Percentiles rank a stretch among this genome's conserved stretches.
Conservation (phyloP, 768 basidiomycete species). For the Leucocoprinus leucothites region DNA sequence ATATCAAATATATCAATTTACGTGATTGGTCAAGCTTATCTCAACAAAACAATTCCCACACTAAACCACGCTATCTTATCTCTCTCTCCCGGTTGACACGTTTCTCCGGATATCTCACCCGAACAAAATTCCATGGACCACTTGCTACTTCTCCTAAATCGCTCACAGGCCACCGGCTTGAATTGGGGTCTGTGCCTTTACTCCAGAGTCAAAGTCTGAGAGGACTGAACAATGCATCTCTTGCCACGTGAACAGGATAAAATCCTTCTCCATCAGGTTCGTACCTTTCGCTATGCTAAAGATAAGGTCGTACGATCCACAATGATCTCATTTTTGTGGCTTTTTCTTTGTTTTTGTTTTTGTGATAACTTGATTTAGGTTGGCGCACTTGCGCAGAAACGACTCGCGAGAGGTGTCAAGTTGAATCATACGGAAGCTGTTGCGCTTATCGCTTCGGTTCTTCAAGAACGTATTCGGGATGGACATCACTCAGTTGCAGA, state of each 20-base stretch:
- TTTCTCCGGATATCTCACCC: constrained; percentile 5
- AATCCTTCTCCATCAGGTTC: constrained; percentile 68
- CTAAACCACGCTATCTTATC: constrained; percentile 5
- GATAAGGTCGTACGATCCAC: background rate
- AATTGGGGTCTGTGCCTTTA: too few species aligned
- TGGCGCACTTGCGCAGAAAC: constrained; percentile 89
- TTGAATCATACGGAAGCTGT: constrained; percentile 87
- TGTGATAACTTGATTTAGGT: too few species aligned
- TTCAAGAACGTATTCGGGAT: constrained; percentile 95
- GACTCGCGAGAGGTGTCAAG: constrained; percentile 87
- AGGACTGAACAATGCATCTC: constrained; percentile 52
- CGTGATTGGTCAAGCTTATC: too few species aligned
- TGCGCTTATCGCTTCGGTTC: constrained; percentile 86
- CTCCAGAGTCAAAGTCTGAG: background rate
- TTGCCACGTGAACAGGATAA: constrained; percentile 76
- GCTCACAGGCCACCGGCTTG: background rate
- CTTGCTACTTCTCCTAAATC: background rate
- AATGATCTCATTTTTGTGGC: background rate
- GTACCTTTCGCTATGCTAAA: background rate
- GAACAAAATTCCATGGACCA: background rate
- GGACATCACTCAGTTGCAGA: constrained; percentile 81
- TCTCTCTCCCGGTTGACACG: background rate
- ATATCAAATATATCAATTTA: too few species aligned
- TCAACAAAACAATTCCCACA: background rate
- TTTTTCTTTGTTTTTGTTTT: background rate